A percentile compares a stretch with the other conserved stretches of the same genome.
Evolutionary conservation across 1,139 yeast species (phyloP).

Genomic region (Pichia norvegensis): DNA sequence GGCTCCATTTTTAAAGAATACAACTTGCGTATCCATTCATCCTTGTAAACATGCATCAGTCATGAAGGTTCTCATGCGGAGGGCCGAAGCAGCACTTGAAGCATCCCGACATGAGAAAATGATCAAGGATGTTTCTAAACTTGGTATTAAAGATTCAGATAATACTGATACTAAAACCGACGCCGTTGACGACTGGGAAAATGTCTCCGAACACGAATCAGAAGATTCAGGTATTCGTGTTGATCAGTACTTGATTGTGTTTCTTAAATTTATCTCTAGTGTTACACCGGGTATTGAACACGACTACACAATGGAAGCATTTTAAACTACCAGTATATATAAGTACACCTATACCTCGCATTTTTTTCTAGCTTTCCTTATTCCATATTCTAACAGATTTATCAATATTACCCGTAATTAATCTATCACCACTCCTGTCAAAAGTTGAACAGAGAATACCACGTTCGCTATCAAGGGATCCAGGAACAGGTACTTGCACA

Average conservation of each 20-base stretch:
- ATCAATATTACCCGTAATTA: constrained; percentile 85
- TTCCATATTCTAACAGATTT: constrained; percentile 85
- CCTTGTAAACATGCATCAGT: constrained; percentile 96
- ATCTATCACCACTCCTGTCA: constrained; percentile 81
- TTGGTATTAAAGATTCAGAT: constrained; percentile 26
- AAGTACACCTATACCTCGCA: not conserved
- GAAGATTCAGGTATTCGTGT: constrained; percentile 55
- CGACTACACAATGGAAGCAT: constrained; percentile 92
- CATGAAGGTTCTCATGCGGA: constrained; percentile 77
- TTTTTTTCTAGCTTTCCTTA: constrained; percentile 33
- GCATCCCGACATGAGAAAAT: constrained; percentile 31
- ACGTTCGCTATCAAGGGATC: constrained; percentile 57
- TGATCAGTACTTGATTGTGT: constrained; percentile 83
- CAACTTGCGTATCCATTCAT: constrained; percentile 85
- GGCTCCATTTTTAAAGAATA: constrained; percentile 73
- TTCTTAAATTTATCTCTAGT: constrained; percentile 88
- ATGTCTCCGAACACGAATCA: constrained; percentile 28
- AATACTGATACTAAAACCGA: constrained; percentile 18
- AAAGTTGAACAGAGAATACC: constrained; percentile 69
- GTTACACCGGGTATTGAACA: constrained; percentile 97
- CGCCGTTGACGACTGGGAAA: constrained; percentile 39
- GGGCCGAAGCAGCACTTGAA: constrained; percentile 42
- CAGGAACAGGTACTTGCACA: constrained; percentile 52
- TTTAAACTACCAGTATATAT: constrained; percentile 27
- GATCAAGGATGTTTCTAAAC: constrained; percentile 33